Evolutionary conservation across 2,329 filamentous ascomycete genomes (phyloP).

Genomic region (Samsoniella hepiali): DNA sequence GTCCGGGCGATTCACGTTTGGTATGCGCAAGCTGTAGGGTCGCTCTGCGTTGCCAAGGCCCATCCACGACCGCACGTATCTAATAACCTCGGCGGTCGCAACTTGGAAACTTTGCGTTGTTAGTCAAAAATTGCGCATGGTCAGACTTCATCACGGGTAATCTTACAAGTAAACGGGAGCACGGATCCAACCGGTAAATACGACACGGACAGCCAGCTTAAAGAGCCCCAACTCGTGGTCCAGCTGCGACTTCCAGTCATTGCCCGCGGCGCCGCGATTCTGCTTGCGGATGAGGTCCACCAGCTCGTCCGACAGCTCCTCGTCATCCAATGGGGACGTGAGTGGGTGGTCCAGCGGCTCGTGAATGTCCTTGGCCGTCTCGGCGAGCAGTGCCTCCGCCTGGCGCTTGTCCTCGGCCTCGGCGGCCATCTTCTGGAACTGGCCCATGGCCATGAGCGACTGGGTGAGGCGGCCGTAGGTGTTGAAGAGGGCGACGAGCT

Average conservation of each 20-base stretch:
- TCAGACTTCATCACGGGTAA: background rate
- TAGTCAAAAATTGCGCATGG: background rate
- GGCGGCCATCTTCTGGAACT: constrained; percentile 60
- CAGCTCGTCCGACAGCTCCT: constrained; percentile 26
- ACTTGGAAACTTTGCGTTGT: constrained; percentile 1
- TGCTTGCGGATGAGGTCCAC: constrained; percentile 12
- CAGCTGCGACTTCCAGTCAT: background rate
- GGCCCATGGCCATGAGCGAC: constrained; percentile 69
- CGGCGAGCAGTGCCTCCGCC: constrained; percentile 25
- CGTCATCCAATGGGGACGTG: constrained; percentile 23
- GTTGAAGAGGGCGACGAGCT: constrained; percentile 92
- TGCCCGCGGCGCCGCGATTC: constrained; percentile 4
- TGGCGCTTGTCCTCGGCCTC: constrained; percentile 30
- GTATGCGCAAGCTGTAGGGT: constrained; percentile 3
- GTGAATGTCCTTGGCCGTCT: constrained; percentile 28
- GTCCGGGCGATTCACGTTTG: constrained; percentile 15
- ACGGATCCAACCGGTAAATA: constrained; percentile 10
- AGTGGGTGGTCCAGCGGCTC: constrained; percentile 23
- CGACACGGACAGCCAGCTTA: constrained; percentile 13
- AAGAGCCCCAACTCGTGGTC: constrained; percentile 11
- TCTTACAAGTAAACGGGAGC: constrained; percentile 11
- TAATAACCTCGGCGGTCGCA: background rate
- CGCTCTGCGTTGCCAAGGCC: constrained; percentile 5
- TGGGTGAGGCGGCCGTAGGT: constrained; percentile 84
- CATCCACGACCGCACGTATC: constrained; percentile 14